Conservation (phyloP, 176 grass and related monocot species). For the Guadua angustifolia region DNA sequence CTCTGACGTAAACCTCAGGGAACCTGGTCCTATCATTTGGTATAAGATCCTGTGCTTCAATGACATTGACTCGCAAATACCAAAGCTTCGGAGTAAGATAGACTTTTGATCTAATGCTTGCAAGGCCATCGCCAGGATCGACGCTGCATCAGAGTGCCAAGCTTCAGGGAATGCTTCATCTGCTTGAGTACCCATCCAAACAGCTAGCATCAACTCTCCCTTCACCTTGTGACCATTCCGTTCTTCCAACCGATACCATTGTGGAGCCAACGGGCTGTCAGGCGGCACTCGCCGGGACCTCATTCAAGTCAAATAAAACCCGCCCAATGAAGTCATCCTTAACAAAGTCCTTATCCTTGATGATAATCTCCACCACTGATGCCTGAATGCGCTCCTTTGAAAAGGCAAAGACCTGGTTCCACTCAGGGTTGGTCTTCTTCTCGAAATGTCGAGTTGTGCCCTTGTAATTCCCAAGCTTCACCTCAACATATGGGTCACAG, state of each 20-base stretch:
- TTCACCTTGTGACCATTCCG: slow-evolving; percentile 63
- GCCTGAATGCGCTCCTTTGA: slow-evolving; percentile 74
- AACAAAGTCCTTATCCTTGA: slow-evolving; percentile 67
- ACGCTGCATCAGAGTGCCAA: slow-evolving; percentile 74
- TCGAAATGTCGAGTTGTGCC: slow-evolving; percentile 61
- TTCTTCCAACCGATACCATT: slow-evolving; percentile 72
- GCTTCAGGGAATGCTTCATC: slow-evolving; percentile 77
- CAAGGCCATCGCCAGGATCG: slow-evolving; percentile 61
- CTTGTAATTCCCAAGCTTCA: slow-evolving; percentile 72
- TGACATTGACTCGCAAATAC: slow-evolving; percentile 75
- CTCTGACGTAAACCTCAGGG: slow-evolving; percentile 70
- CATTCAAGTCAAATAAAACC: slow-evolving; percentile 59
- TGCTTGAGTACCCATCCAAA: slow-evolving; percentile 84
- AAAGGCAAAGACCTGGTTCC: slow-evolving; percentile 79
- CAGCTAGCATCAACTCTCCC: slow-evolving; percentile 79
- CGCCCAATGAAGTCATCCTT: slow-evolving; percentile 70
- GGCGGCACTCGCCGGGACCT: slow-evolving; percentile 70
- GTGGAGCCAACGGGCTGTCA: slow-evolving; percentile 72
- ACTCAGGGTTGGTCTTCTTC: slow-evolving; percentile 72
- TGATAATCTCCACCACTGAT: slow-evolving; percentile 57
- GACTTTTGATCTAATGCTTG: slow-evolving; percentile 73
- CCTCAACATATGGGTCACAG: slow-evolving; percentile 71
- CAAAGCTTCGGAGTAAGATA: slow-evolving; percentile 81
- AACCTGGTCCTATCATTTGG: slow-evolving; percentile 60
- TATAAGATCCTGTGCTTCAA: slow-evolving; percentile 68